A percentile compares a stretch with the other conserved stretches of the same genome.
Conservation (phyloP, 1,284 basidiomycete species). For the Tremellales sp. region DNA sequence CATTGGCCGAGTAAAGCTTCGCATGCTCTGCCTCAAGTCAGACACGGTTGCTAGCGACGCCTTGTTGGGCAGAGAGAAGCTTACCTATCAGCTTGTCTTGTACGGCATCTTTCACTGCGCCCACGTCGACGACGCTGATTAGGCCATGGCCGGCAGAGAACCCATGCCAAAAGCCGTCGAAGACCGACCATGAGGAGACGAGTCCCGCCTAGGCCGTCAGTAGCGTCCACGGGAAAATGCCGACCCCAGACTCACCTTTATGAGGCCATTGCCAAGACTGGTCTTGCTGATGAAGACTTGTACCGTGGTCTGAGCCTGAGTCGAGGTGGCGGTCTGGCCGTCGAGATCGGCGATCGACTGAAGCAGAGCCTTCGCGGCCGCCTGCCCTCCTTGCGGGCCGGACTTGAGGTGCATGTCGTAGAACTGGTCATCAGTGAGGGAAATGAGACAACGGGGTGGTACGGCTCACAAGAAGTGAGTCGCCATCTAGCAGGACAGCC, state of each 20-base stretch:
- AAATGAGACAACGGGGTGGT: neutral
- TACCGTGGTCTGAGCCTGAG: constrained; percentile 22
- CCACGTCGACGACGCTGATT: constrained; percentile 62
- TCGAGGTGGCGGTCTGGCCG: neutral
- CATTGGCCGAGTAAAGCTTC: constrained; percentile 66
- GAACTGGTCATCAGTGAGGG: constrained; percentile 20
- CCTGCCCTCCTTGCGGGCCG: constrained; percentile 36
- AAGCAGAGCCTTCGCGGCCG: constrained; percentile 32
- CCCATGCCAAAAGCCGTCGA: constrained; percentile 41
- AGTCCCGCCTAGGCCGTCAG: constrained; percentile 26
- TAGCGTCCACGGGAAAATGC: neutral
- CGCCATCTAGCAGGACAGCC: constrained; percentile 43
- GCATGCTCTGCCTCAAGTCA: constrained; percentile 59
- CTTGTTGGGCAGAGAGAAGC: neutral
- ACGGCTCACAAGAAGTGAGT: constrained; percentile 37
- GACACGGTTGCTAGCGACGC: neutral
- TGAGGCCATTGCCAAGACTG: constrained; percentile 32
- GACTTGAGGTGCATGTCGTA: constrained; percentile 24
- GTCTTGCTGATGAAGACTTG: constrained; percentile 42
- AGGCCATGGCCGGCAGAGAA: constrained; percentile 38
- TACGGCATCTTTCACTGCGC: constrained; percentile 59
- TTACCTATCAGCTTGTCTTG: constrained; percentile 71
- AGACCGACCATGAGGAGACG: constrained; percentile 26
- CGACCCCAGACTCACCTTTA: constrained; percentile 27
- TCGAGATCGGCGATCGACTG: constrained; percentile 15